phyloP scores from a whole-genome alignment of 768 basidiomycete genomes.

The Termitomyces titanicus region DNA sequence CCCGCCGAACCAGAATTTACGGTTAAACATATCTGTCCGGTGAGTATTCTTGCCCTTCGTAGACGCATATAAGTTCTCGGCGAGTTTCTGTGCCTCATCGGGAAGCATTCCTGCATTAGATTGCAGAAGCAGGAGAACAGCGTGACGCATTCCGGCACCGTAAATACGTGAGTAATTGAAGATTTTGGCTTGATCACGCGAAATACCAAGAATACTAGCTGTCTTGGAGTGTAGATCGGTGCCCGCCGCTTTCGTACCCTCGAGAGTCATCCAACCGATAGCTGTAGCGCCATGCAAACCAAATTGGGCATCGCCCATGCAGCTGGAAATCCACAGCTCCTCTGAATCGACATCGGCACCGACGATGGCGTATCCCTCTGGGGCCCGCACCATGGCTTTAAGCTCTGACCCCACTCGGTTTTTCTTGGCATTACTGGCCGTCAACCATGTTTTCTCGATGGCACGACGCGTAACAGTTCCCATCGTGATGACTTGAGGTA shows the following conservation, averaged over 20 bases:
- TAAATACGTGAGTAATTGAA: slow-evolving; percentile 99
- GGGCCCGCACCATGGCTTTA: slow-evolving; percentile 96
- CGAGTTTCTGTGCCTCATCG: slow-evolving; percentile 75
- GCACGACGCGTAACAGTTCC: slow-evolving; percentile 97
- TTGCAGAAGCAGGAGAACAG: slow-evolving; percentile 82
- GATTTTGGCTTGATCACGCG: slow-evolving; percentile 93
- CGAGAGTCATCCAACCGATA: slow-evolving; percentile 99
- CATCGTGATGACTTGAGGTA: slow-evolving; percentile 97
- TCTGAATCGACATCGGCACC: slow-evolving; percentile 99
- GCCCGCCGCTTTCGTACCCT: slow-evolving; percentile 91
- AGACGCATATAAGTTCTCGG: slow-evolving; percentile 81
- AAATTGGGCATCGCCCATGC: slow-evolving; percentile 98
- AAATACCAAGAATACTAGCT: slow-evolving; percentile 87
- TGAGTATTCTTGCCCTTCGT: slow-evolving; percentile 93
- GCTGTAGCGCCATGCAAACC: slow-evolving; percentile 95
- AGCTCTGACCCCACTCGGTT: slow-evolving; percentile 98
- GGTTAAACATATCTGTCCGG: slow-evolving; percentile 64
- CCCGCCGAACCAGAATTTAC: slow-evolving; percentile 95
- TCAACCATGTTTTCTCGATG: slow-evolving; percentile 97
- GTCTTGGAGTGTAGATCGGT: slow-evolving; percentile 98
- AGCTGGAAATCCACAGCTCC: slow-evolving; percentile 98
- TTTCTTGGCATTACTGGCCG: slow-evolving; percentile 96
- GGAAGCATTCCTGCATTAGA: slow-evolving; percentile 75
- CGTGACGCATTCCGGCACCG: slow-evolving; percentile 96
- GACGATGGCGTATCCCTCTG: slow-evolving; percentile 89